Base-by-base conservation (phyloP, 2,329 filamentous ascomycete species). In the Teratosphaeria destructans region DNA sequence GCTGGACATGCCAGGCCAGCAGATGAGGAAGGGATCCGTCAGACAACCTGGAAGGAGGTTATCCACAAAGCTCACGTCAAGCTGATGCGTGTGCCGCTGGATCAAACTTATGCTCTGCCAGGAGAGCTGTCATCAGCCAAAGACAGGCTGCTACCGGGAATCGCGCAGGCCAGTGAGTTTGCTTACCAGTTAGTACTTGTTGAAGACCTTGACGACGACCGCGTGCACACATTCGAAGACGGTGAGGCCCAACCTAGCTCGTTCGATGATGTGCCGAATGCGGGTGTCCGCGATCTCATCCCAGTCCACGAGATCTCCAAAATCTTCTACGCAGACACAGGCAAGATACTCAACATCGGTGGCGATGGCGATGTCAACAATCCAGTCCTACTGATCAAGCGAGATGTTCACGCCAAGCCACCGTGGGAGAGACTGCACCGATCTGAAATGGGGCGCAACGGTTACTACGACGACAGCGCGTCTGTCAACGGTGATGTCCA, bases 41-140 rank as follows among this genome's bases (percentile, higher is more conserved):
- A 85, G 75, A 78, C 90, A 0, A 88, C 92, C 0, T 97, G 94
- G 94, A 94, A 97, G 71, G 93, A 99, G 72, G 91, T 95, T 49
- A 86, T 96, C 62, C 92, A 97, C 76, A 99, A 97, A 73, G 89
- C 91, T 19, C 84, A 86, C 47, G 85, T 96, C 12, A 90, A 91
- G 60, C 78, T 99, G 11, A 82, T 88, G 66, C 82, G 92, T 55
- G 82, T 89, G 0, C 88, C 85, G 0, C 74, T 87, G 35, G 78
- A 81, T 52, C 70, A 79, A 47, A 72, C 81, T 0, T 81, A 83
- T 62, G 74, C 79, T 61, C 67, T 73, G 26, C 70, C 77, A 3
- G 16, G 54, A 11, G 39, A 43, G 7, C 39, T 7, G 14, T 14
- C 34, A n/a, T 26, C 55, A n/a, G 32, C 23, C 16, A 52, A 55